Evolutionary conservation across 2,329 filamentous ascomycete genomes (phyloP).

Genomic region (Colletotrichum somersetense): DNA sequence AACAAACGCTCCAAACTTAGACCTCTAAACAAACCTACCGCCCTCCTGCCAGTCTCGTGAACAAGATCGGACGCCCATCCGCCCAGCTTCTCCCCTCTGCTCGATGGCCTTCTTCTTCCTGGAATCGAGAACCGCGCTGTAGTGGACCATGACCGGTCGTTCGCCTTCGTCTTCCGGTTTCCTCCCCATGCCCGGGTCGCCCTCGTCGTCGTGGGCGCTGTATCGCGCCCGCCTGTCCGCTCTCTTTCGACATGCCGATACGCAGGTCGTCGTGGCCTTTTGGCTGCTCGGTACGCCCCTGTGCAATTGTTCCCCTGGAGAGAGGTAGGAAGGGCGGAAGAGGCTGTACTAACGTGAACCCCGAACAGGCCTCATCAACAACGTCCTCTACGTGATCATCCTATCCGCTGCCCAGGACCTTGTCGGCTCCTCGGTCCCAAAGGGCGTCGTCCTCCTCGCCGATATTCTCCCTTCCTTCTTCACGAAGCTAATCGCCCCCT

Average conservation of each 20-base stretch:
- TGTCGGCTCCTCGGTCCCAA: conserved; percentile 89
- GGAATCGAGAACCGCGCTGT: conserved; percentile 11
- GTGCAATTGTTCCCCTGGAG: neutral
- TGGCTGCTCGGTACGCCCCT: conserved; percentile 84
- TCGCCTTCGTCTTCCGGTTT: conserved; percentile 60
- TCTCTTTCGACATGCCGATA: conserved; percentile 76
- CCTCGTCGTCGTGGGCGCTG: conserved; percentile 77
- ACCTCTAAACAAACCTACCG: neutral
- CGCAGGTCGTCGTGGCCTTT: conserved; percentile 82
- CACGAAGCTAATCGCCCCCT: conserved; percentile 89
- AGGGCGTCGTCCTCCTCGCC: conserved; percentile 91
- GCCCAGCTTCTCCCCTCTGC: neutral
- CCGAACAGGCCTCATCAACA: conserved; percentile 85
- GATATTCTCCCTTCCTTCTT: conserved; percentile 92
- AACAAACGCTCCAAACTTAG: neutral
- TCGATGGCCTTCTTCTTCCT: conserved; percentile 29
- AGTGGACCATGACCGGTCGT: conserved; percentile 51
- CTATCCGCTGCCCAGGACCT: conserved; percentile 95
- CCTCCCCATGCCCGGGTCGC: conserved; percentile 69
- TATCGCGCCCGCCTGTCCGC: conserved; percentile 75
- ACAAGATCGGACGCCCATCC: conserved; percentile 19
- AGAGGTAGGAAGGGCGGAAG: neutral
- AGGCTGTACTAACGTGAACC: conserved; percentile 18
- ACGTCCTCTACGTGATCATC: conserved; percentile 97
- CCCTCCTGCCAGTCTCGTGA: neutral